Evolutionary conservation across 306 rosid genomes (phyloP).

Genomic region (Dicorynia guianensis): DNA sequence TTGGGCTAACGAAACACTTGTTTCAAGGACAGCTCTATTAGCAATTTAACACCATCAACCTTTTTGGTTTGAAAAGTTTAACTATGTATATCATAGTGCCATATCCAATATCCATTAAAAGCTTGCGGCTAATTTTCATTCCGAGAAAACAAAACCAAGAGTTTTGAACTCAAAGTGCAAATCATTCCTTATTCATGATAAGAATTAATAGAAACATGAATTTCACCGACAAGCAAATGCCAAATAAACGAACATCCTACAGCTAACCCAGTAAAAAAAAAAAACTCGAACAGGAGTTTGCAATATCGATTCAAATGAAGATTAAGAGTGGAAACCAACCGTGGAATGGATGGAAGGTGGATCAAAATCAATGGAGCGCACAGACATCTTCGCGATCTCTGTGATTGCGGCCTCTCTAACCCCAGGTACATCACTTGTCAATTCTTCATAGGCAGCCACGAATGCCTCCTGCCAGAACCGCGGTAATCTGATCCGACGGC

Average conservation of each 20-base stretch:
- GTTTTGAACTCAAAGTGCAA: background rate
- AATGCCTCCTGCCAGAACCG: conserved; percentile 86
- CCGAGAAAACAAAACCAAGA: background rate
- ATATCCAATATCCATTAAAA: background rate
- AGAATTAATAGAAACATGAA: background rate
- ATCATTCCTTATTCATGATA: background rate
- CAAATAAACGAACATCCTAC: background rate
- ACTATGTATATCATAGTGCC: background rate
- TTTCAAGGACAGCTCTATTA: background rate
- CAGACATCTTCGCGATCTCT: conserved; percentile 85
- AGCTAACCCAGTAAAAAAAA: background rate
- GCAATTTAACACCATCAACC: too few relatives aligned
- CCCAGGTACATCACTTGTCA: conserved; percentile 70
- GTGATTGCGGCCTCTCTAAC: conserved; percentile 67
- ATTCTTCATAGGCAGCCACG: conserved; percentile 83
- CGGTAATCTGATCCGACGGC: conserved; percentile 74
- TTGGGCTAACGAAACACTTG: background rate
- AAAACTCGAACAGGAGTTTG: background rate
- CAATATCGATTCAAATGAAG: background rate
- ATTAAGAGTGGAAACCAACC: conserved; percentile 46
- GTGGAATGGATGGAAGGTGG: conserved; percentile 63
- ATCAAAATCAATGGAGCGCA: conserved; percentile 67
- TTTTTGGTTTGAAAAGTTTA: background rate
- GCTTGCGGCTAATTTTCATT: too few relatives aligned
- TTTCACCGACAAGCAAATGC: background rate